phyloP scores from a whole-genome alignment of 2,329 filamentous ascomycete species.

The Salinomyces thailandicus region DNA sequence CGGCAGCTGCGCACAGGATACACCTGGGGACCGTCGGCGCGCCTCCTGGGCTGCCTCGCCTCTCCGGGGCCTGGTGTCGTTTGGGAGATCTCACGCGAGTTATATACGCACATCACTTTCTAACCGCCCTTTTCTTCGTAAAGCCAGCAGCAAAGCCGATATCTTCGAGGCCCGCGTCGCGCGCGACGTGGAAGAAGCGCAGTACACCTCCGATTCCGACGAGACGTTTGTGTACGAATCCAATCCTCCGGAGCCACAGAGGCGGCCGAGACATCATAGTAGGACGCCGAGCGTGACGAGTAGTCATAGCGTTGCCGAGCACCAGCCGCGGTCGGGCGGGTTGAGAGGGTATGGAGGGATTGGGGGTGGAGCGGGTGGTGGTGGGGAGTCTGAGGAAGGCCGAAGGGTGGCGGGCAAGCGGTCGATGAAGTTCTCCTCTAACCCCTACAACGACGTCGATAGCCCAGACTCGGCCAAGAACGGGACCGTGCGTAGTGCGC shows the following conservation, averaged over 20 bases:
- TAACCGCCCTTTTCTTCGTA: constrained; percentile 25
- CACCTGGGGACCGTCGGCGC: neutral
- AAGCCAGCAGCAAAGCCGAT: constrained; percentile 89
- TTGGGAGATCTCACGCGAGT: neutral
- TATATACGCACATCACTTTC: constrained; percentile 17
- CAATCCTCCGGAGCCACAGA: constrained; percentile 59
- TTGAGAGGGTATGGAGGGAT: neutral
- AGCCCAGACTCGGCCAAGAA: constrained; percentile 30
- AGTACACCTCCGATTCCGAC: constrained; percentile 83
- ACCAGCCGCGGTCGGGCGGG: constrained; percentile 24
- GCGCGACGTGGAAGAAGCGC: constrained; percentile 87
- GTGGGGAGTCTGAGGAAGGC: constrained; percentile 56
- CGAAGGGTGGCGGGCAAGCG: constrained; percentile 63
- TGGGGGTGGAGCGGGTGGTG: constrained; percentile 44
- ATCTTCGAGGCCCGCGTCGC: constrained; percentile 97
- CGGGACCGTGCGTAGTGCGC: constrained; percentile 36
- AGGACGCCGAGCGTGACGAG: constrained; percentile 91
- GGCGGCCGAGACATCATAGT: constrained; percentile 72
- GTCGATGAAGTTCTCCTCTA: constrained; percentile 92
- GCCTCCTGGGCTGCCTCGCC: neutral
- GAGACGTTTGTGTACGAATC: constrained; percentile 99
- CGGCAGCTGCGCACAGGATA: neutral
- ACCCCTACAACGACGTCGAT: constrained; percentile 55
- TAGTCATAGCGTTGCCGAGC: constrained; percentile 57
- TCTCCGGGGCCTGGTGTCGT: neutral